A percentile compares a stretch with the other conserved stretches of the same genome.
Evolutionary conservation across 805 yeast species (phyloP).

Genomic region (Candida awuae): DNA sequence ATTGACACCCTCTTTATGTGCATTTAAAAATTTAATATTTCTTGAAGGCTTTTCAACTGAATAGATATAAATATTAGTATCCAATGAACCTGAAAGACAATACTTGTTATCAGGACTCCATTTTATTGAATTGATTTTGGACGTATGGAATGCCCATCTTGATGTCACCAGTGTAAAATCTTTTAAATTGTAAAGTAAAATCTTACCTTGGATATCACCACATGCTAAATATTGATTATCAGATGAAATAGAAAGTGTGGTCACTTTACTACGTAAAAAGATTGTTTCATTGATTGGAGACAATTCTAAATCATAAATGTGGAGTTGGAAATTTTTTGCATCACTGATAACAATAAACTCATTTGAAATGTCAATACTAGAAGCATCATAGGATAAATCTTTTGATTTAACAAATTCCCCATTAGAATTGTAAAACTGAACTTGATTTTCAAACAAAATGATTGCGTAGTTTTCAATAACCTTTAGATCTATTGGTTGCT

Average conservation of each 20-base stretch:
- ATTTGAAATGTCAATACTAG: constrained; percentile 39
- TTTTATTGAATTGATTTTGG: constrained; percentile 63
- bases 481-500: constrained; percentile 44
- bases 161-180: constrained; percentile 60
- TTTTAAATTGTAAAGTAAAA: constrained; percentile 53
- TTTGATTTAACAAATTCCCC: constrained; percentile 26
- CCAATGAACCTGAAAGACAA: constrained; percentile 75
- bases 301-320: constrained; percentile 28
- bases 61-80: constrained; percentile 72
- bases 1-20: constrained; percentile 84
- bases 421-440: constrained; percentile 26
- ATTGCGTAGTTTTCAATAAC: constrained; percentile 30
- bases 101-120: constrained; percentile 75
- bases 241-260: constrained; percentile 62
- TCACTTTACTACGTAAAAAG: constrained; percentile 52
- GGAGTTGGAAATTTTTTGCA: constrained; percentile 32
- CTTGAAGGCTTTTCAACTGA: constrained; percentile 72
- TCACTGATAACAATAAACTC: constrained; percentile 44
- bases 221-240: constrained; percentile 63
- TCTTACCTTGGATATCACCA: constrained; percentile 84
- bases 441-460: constrained; percentile 38
- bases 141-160: constrained; percentile 94
- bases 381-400: constrained; percentile 32
- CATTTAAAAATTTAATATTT: constrained; percentile 63
- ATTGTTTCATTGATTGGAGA: constrained; percentile 24